Evolutionary conservation across 2,329 filamentous ascomycete species (phyloP).

Genomic region (Pseudogymnoascus sp.): DNA sequence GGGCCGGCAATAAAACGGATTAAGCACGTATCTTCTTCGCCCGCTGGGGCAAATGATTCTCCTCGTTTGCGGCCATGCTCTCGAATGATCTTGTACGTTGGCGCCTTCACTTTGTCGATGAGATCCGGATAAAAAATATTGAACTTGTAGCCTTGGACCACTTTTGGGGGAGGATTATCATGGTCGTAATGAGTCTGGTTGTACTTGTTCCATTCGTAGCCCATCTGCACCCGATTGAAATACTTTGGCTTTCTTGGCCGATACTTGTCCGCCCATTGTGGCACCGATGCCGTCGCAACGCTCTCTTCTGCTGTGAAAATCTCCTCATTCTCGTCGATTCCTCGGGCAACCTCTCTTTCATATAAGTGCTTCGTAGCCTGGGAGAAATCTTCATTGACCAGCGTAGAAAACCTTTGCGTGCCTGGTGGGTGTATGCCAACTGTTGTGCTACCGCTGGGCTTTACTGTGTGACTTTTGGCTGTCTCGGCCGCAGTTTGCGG

Average conservation of each 20-base stretch:
- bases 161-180: conserved; percentile 93
- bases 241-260: conserved; percentile 87
- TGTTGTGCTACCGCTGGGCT: conserved; percentile 27
- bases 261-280: conserved; percentile 77
- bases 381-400: conserved; percentile 70
- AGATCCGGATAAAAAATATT: conserved; percentile 99
- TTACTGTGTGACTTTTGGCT: conserved; percentile 21
- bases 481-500: conserved; percentile 34
- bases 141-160: conserved; percentile 98
- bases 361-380: conserved; percentile 82
- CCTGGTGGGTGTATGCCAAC: conserved; percentile 41
- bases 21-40: conserved; percentile 93
- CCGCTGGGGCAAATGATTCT: conserved; percentile 85
- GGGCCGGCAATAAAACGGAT: conserved; percentile 93
- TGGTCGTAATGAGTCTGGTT: conserved; percentile 99
- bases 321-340: conserved; percentile 88
- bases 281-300: conserved; percentile 53
- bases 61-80: conserved; percentile 84
- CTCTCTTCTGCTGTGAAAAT: conserved; percentile 87
- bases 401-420: conserved; percentile 59
- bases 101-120: conserved; percentile 87
- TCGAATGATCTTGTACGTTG: conserved; percentile 90
- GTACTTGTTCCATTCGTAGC: conserved; percentile 99
- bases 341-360: conserved; percentile 84
- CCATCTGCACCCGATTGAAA: conserved; percentile 98